These are phyloP conservation scores for Penicillium sp. DNA, from an alignment of 2,329 filamentous ascomycete species.

Conservation along the genomic window DNA sequence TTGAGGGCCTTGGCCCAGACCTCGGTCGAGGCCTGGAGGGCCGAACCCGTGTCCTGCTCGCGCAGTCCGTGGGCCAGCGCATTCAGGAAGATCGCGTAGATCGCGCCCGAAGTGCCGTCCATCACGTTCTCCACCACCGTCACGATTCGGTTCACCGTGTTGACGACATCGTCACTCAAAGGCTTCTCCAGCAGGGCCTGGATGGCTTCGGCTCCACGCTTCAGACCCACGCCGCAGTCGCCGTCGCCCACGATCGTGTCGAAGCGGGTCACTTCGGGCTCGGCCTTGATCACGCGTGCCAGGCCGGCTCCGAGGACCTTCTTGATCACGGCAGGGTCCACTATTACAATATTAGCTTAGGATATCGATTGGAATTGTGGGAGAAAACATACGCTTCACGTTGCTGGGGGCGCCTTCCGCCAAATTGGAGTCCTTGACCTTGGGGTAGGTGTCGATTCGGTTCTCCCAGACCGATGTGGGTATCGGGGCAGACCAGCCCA, in stretches of 20 bases:
- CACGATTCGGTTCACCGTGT: slow-evolving; percentile 60
- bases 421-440: slow-evolving; percentile 41
- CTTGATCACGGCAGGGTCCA: slow-evolving; percentile 52
- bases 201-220: slow-evolving; percentile 74
- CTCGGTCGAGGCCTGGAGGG: slow-evolving; percentile 48
- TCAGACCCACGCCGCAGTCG: slow-evolving; percentile 83
- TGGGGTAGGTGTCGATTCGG: slow-evolving; percentile 42
- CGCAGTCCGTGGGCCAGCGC: slow-evolving; percentile 69
- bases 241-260: slow-evolving; percentile 86
- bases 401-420: slow-evolving; percentile 53
- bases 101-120: slow-evolving; percentile 73
- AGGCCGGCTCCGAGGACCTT: slow-evolving; percentile 56
- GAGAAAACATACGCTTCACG: slow-evolving; percentile 45
- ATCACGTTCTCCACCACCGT: slow-evolving; percentile 66
- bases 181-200: slow-evolving; percentile 45
- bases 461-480: slow-evolving; percentile 59
- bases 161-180: slow-evolving; percentile 57
- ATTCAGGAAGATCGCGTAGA: slow-evolving; percentile 88
- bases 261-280: slow-evolving; percentile 64
- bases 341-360: slow-evolving; percentile 30
- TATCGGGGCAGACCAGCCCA: slow-evolving; percentile 65
- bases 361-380: background rate
- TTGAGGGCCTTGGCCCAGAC: slow-evolving; percentile 68
- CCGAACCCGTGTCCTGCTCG: slow-evolving; percentile 49
- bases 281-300: slow-evolving; percentile 59